phyloP scores from a whole-genome alignment of 2,329 filamentous ascomycete genomes.

The Plenodomus lindquistii region DNA sequence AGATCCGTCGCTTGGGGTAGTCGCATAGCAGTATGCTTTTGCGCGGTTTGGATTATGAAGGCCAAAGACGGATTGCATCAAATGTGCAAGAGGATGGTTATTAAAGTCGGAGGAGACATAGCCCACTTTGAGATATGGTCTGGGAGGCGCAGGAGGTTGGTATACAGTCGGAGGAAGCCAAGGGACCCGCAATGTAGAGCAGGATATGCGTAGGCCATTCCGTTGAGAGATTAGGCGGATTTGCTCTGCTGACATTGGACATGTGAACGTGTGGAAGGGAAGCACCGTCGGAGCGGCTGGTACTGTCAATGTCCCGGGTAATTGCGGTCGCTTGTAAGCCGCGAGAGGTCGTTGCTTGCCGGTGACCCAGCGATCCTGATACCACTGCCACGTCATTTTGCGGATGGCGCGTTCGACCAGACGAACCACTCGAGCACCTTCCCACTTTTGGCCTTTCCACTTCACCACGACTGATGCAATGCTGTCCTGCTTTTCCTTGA shows the following conservation, averaged over 20 bases:
- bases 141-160: conserved; percentile 80
- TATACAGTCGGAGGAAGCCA: conserved; percentile 86
- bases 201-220: conserved; percentile 90
- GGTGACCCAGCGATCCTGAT: conserved; percentile 75
- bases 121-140: conserved; percentile 83
- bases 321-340: conserved; percentile 71
- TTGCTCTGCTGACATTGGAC: conserved; percentile 85
- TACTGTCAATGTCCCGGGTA: conserved; percentile 73
- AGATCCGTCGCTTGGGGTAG: conserved; percentile 87
- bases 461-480: conserved; percentile 43
- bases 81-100: conserved; percentile 91
- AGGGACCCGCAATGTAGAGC: conserved; percentile 79
- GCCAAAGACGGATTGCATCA: conserved; percentile 99
- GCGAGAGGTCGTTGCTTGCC: conserved; percentile 58
- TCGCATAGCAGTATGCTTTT: conserved; percentile 93
- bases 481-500: conserved; percentile 42
- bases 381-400: conserved; percentile 81
- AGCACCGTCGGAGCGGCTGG: conserved; percentile 91
- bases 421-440: conserved; percentile 82
- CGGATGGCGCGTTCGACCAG: conserved; percentile 84
- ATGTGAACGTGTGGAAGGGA: conserved; percentile 97
- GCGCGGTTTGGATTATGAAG: conserved; percentile 75
- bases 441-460: conserved; percentile 80
- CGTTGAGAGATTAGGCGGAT: conserved; percentile 93
- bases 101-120: conserved; percentile 99